Evolutionary conservation across 305 asterid species (phyloP), one percentile per base, ranked within the genome.

Genomic region (Fraxinus nigra): DNA sequence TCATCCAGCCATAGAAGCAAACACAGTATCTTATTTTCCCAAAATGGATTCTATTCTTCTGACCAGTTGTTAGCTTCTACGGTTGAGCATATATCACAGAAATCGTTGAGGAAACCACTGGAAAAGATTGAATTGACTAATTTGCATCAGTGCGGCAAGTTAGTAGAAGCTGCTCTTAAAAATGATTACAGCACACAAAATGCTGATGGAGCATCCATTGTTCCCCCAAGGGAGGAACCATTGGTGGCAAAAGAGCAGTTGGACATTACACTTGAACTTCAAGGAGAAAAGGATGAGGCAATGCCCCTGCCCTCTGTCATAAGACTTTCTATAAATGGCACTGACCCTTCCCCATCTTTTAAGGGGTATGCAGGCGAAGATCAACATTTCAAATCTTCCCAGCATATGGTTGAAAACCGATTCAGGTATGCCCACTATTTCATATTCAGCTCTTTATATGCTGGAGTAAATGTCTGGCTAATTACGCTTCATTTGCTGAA

Each of bases 101-200:
- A 67, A 79, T 81, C 86, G 51, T 38, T 34, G 77, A 83, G 80
- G 46, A 86, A 87, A 80, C 78, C 87, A 48, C 79, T 87, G n/a
- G 89, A 86, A 79, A 86, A 75, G 85, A 77, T 87, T 86, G 88
- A 86, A 70, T 92, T 95, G 76, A 82, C 92, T 80, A 97, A 92
- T 88, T 84, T 87, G 87, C 85, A 78, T 72, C 91, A 85, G 77
- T 91, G 95, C 82, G 89, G 92, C 83, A 92, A 91, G 85, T 90
- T 97, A 85, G 93, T 97, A 73, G 90, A 90, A 48, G 90, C 92
- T 81, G 97, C 97, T 61, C 91, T 97, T 59, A 72, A 79, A 82
- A 79, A 82, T 73, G 87, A 82, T 77, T 46, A 77, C 76, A 80
- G 78, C 86, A 84, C 37, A 76, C 88, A 74, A 82, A 69, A 77